These are phyloP conservation scores for Orbilia quercus DNA, from an alignment of 2,329 filamentous ascomycete genomes.

Conservation along the genomic window DNA sequence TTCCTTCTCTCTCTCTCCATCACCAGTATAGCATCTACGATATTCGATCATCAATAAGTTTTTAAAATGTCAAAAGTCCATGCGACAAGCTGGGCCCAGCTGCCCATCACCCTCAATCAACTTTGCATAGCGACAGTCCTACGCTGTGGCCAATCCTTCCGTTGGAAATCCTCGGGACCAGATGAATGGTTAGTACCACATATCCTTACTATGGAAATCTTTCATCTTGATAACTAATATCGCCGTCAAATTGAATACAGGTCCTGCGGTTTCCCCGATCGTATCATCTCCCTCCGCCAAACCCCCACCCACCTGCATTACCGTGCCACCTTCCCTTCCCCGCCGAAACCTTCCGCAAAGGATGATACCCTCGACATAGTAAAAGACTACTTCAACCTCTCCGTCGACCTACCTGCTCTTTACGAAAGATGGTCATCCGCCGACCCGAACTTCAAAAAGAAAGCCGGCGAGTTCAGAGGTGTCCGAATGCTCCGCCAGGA, in stretches of 20 bases:
- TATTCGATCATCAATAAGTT: neutral
- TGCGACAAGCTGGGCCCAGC: constrained; percentile 78
- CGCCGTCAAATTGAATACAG: constrained; percentile 64
- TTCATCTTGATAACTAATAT: constrained; percentile 1
- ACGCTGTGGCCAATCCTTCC: constrained; percentile 94
- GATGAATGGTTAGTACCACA: constrained; percentile 76
- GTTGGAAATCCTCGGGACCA: constrained; percentile 83
- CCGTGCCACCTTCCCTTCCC: constrained; percentile 70
- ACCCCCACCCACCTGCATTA: constrained; percentile 83
- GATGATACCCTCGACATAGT: constrained; percentile 81
- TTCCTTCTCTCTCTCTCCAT: neutral
- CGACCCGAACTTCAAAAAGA: constrained; percentile 88
- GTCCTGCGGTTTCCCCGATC: constrained; percentile 85
- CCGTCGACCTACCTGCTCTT: constrained; percentile 77
- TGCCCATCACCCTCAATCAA: constrained; percentile 84
- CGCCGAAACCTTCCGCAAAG: constrained; percentile 64
- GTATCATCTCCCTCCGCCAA: constrained; percentile 85
- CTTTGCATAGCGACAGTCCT: constrained; percentile 94
- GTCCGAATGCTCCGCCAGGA: constrained; percentile 94
- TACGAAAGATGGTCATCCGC: constrained; percentile 88
- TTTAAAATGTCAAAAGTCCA: constrained; percentile 29
- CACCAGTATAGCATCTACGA: neutral
- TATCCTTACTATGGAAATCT: constrained; percentile 2
- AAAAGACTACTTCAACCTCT: constrained; percentile 86
- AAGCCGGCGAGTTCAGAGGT: constrained; percentile 86